Conservation (phyloP, 2,329 filamentous ascomycete species). For the Phyllosticta citriasiana region DNA sequence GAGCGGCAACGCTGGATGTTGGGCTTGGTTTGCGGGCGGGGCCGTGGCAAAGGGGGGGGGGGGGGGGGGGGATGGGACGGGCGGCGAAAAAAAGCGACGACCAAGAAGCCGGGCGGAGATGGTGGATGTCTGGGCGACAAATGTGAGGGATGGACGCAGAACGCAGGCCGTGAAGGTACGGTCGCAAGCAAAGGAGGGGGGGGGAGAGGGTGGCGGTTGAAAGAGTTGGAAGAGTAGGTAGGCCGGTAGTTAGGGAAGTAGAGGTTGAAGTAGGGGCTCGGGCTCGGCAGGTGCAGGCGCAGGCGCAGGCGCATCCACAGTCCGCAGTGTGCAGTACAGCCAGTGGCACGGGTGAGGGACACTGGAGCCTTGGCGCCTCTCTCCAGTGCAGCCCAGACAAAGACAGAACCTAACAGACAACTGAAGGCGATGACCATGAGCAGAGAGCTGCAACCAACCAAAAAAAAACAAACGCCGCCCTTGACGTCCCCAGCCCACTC, state of each 20-base stretch:
- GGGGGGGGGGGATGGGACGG: neutral
- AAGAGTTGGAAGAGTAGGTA: neutral
- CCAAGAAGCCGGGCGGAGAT: neutral
- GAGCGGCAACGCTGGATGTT: neutral
- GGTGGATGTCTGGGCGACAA: neutral
- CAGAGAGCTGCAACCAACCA: no score
- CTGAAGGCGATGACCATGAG: no score
- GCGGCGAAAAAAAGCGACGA: neutral
- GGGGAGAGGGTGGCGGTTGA: no score
- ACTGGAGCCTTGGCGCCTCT: neutral
- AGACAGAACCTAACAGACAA: no score
- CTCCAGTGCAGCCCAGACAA: no score
- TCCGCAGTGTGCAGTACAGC: neutral
- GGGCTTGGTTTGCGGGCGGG: neutral
- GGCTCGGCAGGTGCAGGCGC: neutral
- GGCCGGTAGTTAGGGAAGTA: neutral
- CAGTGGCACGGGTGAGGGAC: neutral
- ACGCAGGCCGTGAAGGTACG: neutral
- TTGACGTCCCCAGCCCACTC: no score
- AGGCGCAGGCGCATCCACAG: neutral
- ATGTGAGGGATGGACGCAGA: slow-evolving; percentile 1
- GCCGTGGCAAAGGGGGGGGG: neutral
- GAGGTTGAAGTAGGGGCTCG: neutral
- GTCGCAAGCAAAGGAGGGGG: neutral
- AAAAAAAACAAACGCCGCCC: no score